A percentile compares a stretch with the other conserved stretches of the same genome.
Evolutionary conservation across 768 basidiomycete species (phyloP).

Genomic region (Obba rivulosa): DNA sequence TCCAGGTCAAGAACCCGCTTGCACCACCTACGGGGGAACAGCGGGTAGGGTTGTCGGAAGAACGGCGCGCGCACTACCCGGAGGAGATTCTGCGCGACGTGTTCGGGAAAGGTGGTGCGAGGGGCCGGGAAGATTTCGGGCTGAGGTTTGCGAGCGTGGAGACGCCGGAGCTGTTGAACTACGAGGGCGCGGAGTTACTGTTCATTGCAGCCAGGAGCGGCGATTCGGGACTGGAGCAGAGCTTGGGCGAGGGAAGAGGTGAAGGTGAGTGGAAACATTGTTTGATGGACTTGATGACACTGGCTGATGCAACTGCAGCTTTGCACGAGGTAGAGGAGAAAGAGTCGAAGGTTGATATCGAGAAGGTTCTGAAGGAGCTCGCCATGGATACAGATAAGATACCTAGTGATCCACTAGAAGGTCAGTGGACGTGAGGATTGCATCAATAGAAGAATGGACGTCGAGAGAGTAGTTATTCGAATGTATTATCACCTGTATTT

Average conservation of each 20-base stretch:
- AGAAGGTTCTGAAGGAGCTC: slow-evolving; percentile 42
- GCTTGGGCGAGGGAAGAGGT: slow-evolving; percentile 48
- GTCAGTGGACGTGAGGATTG: slow-evolving; percentile 40
- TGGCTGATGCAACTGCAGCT: slow-evolving; percentile 24
- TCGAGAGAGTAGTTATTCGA: neutral
- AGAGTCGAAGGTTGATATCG: slow-evolving; percentile 34
- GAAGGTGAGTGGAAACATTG: slow-evolving; percentile 32
- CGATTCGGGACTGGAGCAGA: slow-evolving; percentile 41
- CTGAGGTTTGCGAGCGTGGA: slow-evolving; percentile 48
- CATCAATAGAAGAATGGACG: neutral
- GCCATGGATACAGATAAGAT: slow-evolving; percentile 36
- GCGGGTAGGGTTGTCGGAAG: slow-evolving; percentile 20
- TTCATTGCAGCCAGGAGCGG: slow-evolving; percentile 48
- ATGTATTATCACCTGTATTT: no score
- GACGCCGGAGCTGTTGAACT: slow-evolving; percentile 47
- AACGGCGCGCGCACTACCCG: slow-evolving; percentile 40
- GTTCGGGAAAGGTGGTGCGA: slow-evolving; percentile 39
- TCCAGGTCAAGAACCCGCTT: slow-evolving; percentile 60
- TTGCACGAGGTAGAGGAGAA: slow-evolving; percentile 33
- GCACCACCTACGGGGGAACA: slow-evolving; percentile 34
- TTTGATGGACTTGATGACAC: neutral
- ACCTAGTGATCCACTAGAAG: slow-evolving; percentile 42
- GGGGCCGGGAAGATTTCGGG: slow-evolving; percentile 41
- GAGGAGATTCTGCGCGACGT: slow-evolving; percentile 40
- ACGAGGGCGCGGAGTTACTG: slow-evolving; percentile 47